phyloP scores from a whole-genome alignment of 371 early-diverging fungal genomes.

The Smittium culicis region DNA sequence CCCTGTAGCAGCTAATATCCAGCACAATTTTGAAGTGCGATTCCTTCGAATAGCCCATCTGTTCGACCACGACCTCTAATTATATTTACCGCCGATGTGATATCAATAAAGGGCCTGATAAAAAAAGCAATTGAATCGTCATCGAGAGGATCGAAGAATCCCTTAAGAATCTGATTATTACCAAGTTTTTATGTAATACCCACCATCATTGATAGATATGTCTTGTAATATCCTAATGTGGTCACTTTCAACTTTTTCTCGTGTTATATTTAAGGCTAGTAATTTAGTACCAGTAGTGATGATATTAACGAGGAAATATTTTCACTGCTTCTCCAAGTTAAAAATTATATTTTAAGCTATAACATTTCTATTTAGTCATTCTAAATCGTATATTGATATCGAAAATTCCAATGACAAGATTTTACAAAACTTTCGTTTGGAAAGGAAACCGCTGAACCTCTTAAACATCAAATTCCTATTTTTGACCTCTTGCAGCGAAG shows the following conservation, averaged over 20 bases:
- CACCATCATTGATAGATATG: neutral
- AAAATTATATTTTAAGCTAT: no score
- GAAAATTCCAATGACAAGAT: no score
- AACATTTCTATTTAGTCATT: no score
- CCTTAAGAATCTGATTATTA: neutral
- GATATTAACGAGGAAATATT: no score
- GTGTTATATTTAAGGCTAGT: neutral
- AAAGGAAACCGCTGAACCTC: no score
- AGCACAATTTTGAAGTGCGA: neutral
- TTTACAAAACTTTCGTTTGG: no score
- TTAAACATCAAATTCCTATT: no score
- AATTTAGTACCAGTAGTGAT: neutral
- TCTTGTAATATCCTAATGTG: neutral
- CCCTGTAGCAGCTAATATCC: slow-evolving; percentile 5
- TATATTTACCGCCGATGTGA: neutral
- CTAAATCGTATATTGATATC: no score
- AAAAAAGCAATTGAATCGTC: neutral
- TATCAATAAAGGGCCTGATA: neutral
- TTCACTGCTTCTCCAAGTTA: no score
- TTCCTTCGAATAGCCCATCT: neutral
- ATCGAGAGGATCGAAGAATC: neutral
- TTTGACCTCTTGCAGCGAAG: no score
- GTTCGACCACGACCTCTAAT: neutral
- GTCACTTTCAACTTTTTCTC: neutral
- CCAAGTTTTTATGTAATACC: neutral